phyloP scores from a whole-genome alignment of 2,329 filamentous ascomycete genomes.

The Epichloe uncinata region DNA sequence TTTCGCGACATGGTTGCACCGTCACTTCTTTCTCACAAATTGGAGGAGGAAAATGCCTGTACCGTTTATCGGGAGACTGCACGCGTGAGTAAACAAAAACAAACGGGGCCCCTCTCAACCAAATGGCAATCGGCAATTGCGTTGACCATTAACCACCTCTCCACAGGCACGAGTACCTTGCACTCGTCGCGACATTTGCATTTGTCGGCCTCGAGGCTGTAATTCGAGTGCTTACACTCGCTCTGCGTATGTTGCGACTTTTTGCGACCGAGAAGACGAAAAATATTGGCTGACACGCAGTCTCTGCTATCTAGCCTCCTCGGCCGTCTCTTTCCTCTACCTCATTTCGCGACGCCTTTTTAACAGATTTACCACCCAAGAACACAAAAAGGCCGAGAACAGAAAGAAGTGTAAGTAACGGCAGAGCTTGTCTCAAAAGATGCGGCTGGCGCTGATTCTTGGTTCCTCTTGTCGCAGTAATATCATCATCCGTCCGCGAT shows the following conservation, averaged over 20 bases:
- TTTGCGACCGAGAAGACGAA: slow-evolving; percentile 6
- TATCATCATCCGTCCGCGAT: slow-evolving; percentile 67
- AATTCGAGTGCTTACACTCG: slow-evolving; percentile 75
- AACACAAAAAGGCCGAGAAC: slow-evolving; percentile 52
- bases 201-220: slow-evolving; percentile 72
- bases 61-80: slow-evolving; percentile 38
- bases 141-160: neutral
- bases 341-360: slow-evolving; percentile 70
- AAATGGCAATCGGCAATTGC: slow-evolving; percentile 1
- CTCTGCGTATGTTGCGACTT: slow-evolving; percentile 51
- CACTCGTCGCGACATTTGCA: slow-evolving; percentile 69
- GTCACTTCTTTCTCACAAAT: neutral
- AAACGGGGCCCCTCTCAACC: neutral
- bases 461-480: slow-evolving; percentile 32
- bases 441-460: slow-evolving; percentile 32
- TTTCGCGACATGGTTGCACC: slow-evolving; percentile 1
- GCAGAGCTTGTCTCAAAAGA: slow-evolving; percentile 9
- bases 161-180: slow-evolving; percentile 68
- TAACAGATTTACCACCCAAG: slow-evolving; percentile 60
- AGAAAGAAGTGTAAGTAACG: slow-evolving; percentile 45
- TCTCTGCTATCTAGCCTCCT: slow-evolving; percentile 46
- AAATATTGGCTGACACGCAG: slow-evolving; percentile 11
- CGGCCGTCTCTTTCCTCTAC: slow-evolving; percentile 74
- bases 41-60: slow-evolving; percentile 30
- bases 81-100: slow-evolving; percentile 27